Evolutionary conservation across 345 rosid genomes (phyloP).

Genomic region (Salix viminalis): DNA sequence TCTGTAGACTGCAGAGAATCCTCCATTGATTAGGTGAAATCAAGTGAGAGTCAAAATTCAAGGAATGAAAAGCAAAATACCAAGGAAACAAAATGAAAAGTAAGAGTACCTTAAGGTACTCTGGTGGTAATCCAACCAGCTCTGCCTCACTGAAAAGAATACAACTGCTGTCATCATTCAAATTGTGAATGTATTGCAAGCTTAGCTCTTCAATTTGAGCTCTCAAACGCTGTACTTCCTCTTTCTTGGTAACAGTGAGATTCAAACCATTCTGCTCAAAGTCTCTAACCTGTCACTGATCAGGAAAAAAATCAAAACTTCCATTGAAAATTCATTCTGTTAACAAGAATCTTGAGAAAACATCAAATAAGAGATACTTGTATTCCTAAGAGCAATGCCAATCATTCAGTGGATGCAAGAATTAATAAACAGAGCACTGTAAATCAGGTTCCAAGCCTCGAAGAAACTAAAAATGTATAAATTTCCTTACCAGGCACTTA

Average conservation of each 20-base stretch:
- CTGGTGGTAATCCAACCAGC: slow-evolving; percentile 69
- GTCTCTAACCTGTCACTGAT: slow-evolving; percentile 95
- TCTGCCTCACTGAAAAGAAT: slow-evolving; percentile 65
- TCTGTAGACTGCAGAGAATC: not conserved
- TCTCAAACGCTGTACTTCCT: slow-evolving; percentile 69
- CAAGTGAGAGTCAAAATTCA: no score
- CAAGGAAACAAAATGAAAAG: slow-evolving; percentile 2
- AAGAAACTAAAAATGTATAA: slow-evolving; percentile 3
- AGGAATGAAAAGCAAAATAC: not conserved
- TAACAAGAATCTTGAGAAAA: not conserved
- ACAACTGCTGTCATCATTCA: slow-evolving; percentile 63
- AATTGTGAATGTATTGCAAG: slow-evolving; percentile 58
- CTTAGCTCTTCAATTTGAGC: slow-evolving; percentile 70
- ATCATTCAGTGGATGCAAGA: not conserved
- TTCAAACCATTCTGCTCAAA: slow-evolving; percentile 83
- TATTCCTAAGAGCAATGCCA: not conserved
- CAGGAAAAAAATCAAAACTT: slow-evolving; percentile 40
- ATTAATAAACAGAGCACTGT: not conserved
- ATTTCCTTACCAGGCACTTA: slow-evolving; percentile 72
- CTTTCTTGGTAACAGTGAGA: slow-evolving; percentile 73
- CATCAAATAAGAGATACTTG: not conserved
- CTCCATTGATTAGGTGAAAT: not conserved
- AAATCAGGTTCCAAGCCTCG: not conserved
- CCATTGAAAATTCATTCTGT: slow-evolving; percentile 16
- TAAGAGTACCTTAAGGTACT: slow-evolving; percentile 61